phyloP scores from a whole-genome alignment of 768 basidiomycete species.

The Fomitopsis serialis region DNA sequence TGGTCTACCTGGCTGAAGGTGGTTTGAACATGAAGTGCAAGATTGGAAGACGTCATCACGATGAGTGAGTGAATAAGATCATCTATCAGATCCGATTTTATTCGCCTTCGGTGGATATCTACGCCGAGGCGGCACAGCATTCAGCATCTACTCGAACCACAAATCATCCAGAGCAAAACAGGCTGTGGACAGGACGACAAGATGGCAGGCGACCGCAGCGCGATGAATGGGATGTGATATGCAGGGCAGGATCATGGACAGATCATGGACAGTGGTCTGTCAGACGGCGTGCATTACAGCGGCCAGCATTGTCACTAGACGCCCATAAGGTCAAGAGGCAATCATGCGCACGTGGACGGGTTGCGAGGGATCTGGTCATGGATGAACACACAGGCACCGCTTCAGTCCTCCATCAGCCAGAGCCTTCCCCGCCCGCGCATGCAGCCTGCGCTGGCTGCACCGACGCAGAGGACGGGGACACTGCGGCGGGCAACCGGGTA shows the following conservation, averaged over 20 bases:
- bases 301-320: neutral
- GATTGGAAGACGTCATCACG: neutral
- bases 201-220: too few relatives aligned
- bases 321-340: conserved; percentile 16
- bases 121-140: neutral
- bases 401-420: neutral
- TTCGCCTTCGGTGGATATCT: neutral
- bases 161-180: neutral
- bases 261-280: neutral
- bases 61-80: neutral
- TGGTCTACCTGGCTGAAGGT: too few relatives aligned
- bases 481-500: neutral
- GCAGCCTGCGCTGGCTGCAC: neutral
- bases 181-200: neutral
- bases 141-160: neutral
- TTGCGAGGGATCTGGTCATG: conserved; percentile 6
- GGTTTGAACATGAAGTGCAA: too few relatives aligned
- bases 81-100: neutral
- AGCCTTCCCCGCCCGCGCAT: neutral
- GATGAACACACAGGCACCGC: conserved; percentile 25
- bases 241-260: too few relatives aligned
- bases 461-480: neutral
- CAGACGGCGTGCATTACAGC: too few relatives aligned
- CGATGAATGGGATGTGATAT: too few relatives aligned
- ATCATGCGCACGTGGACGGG: conserved; percentile 1